phyloP scores from a whole-genome alignment of 2,329 filamentous ascomycete species.

The Pleoardoris graminearum region DNA sequence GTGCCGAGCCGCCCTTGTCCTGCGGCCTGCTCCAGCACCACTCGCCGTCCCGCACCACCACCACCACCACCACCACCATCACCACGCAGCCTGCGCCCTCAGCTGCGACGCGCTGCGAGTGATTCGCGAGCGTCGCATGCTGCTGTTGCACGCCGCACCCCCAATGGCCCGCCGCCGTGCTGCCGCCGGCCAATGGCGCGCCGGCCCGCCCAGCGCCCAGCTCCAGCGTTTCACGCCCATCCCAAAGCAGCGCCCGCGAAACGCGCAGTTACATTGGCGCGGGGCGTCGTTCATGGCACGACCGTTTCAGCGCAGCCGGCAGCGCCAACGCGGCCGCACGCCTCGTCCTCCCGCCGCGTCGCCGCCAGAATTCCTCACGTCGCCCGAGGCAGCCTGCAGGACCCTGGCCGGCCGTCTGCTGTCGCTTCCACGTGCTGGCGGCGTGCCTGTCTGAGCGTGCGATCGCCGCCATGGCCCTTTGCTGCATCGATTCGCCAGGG shows the following conservation, averaged over 20 bases:
- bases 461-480: conserved; percentile 9
- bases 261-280: conserved; percentile 12
- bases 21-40: not conserved
- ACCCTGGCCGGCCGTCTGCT: not conserved
- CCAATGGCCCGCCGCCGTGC: not conserved
- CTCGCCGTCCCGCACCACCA: too few relatives aligned
- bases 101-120: too few relatives aligned
- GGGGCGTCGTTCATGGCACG: conserved; percentile 13
- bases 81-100: too few relatives aligned
- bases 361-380: not conserved
- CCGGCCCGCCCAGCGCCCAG: conserved; percentile 26
- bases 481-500: conserved; percentile 11
- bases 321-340: too few relatives aligned
- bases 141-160: not conserved
- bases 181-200: not conserved
- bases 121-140: too few relatives aligned
- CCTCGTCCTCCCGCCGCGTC: not conserved
- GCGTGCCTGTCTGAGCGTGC: conserved; percentile 6
- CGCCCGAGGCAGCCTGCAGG: not conserved
- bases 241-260: too few relatives aligned
- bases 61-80: too few relatives aligned
- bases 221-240: conserved; percentile 33
- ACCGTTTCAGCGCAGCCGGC: conserved; percentile 9
- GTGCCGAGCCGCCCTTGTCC: not conserved
- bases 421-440: conserved; percentile 16